Conservation (phyloP, 78 protist species). For the Capsaspora owczarzaki region DNA sequence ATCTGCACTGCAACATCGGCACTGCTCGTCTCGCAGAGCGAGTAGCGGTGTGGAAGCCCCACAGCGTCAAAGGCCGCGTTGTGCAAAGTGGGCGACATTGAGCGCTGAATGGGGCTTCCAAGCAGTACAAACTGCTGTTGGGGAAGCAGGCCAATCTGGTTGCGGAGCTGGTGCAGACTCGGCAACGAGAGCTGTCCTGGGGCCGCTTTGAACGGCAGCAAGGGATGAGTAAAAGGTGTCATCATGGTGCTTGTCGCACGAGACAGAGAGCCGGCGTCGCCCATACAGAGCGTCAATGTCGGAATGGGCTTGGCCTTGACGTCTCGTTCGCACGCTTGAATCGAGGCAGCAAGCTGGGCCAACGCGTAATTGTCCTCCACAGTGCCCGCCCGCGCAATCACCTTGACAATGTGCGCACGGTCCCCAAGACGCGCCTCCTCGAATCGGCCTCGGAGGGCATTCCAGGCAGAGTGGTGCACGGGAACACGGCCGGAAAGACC, state of each 20-base stretch:
- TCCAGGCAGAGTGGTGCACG: neutral
- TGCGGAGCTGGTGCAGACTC: constrained; percentile 17
- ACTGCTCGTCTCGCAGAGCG: constrained; percentile 10
- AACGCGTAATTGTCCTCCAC: constrained; percentile 5
- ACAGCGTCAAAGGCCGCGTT: constrained; percentile 25
- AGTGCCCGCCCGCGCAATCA: constrained; percentile 23
- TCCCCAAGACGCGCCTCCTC: neutral
- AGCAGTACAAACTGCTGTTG: neutral
- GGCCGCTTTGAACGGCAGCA: constrained; percentile 44
- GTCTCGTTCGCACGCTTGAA: no score
- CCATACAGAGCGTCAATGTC: constrained; percentile 52
- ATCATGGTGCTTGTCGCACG: constrained; percentile 37
- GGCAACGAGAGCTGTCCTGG: constrained; percentile 58
- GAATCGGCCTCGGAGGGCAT: neutral
- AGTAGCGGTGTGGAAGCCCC: constrained; percentile 11
- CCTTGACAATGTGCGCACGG: constrained; percentile 37
- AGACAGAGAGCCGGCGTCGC: constrained; percentile 40
- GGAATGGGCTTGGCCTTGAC: no score
- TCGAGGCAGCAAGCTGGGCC: neutral
- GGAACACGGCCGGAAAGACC: no score
- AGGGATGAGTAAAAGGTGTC: constrained; percentile 61
- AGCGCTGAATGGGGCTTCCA: constrained; percentile 33
- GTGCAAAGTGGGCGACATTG: constrained; percentile 51
- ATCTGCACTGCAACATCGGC: neutral
- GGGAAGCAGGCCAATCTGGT: constrained; percentile 29